A percentile compares a stretch with the other conserved stretches of the same genome.
Conservation (phyloP, 1,284 basidiomycete genomes). For the Irpex sp. region DNA sequence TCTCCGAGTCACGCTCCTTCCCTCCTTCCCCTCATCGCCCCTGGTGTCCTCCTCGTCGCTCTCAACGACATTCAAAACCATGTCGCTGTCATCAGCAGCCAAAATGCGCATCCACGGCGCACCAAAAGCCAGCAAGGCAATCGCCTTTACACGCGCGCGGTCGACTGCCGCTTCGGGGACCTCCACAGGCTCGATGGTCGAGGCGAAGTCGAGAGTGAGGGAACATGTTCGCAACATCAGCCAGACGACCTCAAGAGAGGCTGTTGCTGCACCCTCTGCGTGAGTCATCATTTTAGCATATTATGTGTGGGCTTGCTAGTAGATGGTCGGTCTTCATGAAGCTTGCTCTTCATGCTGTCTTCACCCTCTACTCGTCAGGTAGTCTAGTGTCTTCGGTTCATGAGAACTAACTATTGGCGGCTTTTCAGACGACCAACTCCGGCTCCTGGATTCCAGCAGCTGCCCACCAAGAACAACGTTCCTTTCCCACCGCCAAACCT, state of each 20-base stretch:
- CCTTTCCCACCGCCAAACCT: slow-evolving; percentile 38
- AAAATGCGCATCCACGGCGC: slow-evolving; percentile 42
- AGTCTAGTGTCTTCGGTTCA: background rate
- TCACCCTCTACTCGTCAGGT: background rate
- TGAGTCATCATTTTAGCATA: slow-evolving; percentile 23
- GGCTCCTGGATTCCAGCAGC: slow-evolving; percentile 63
- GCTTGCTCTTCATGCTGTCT: background rate
- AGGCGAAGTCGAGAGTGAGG: slow-evolving; percentile 69
- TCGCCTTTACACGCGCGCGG: slow-evolving; percentile 44
- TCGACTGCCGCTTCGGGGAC: slow-evolving; percentile 40
- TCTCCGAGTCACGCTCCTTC: slow-evolving; percentile 4
- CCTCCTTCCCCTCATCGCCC: slow-evolving; percentile 1
- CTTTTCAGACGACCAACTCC: slow-evolving; percentile 58
- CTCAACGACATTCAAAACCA: slow-evolving; percentile 20
- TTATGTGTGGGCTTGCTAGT: too few relatives aligned
- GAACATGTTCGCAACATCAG: slow-evolving; percentile 67
- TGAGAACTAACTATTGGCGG: slow-evolving; percentile 9
- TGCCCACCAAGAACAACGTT: slow-evolving; percentile 51
- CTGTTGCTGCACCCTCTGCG: slow-evolving; percentile 59
- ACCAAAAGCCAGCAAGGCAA: slow-evolving; percentile 36
- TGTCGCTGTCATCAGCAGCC: slow-evolving; percentile 23
- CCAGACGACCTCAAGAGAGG: slow-evolving; percentile 53
- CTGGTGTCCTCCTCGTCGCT: slow-evolving; percentile 4
- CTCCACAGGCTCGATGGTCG: slow-evolving; percentile 49
- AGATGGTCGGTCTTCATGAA: background rate